Evolutionary conservation across 768 basidiomycete genomes (phyloP).

Genomic region (Hydnomerulius pinastri): DNA sequence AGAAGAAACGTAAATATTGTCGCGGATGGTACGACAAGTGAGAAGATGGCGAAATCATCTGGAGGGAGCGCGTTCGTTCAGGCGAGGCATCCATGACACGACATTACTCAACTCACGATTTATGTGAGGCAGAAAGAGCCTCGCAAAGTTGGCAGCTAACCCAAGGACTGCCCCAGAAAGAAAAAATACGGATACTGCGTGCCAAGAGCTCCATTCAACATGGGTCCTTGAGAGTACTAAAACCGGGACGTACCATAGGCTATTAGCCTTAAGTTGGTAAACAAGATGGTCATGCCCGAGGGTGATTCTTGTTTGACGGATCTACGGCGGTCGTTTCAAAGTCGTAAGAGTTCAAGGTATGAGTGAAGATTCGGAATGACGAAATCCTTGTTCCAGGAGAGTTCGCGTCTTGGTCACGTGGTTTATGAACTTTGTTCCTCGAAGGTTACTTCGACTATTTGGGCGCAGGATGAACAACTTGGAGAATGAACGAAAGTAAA

Average conservation of each 20-base stretch:
- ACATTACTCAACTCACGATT: conserved; percentile 49
- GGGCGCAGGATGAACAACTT: no score
- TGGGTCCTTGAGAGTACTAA: not conserved
- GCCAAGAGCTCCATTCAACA: conserved; percentile 24
- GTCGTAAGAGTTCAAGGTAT: conserved; percentile 4
- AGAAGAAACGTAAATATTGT: conserved; percentile 66
- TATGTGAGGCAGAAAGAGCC: conserved; percentile 62
- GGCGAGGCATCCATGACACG: not conserved
- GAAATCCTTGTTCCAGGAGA: not conserved
- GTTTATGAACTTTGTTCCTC: no score
- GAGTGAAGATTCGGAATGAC: conserved; percentile 1
- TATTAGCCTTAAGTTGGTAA: conserved; percentile 53
- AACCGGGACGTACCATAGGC: conserved; percentile 46
- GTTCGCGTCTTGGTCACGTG: not conserved
- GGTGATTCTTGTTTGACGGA: conserved; percentile 5
- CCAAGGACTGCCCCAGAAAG: conserved; percentile 61
- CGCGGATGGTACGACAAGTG: conserved; percentile 62
- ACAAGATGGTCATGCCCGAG: conserved; percentile 57
- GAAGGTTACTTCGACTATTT: no score
- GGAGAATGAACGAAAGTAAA: no score
- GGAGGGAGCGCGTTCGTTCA: not conserved
- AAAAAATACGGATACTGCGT: conserved; percentile 38
- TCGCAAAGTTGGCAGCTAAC: conserved; percentile 66
- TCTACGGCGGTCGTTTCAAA: conserved; percentile 10
- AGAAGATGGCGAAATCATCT: conserved; percentile 75